phyloP scores from a whole-genome alignment of 2,329 filamentous ascomycete species.

The Didymella exigua region DNA sequence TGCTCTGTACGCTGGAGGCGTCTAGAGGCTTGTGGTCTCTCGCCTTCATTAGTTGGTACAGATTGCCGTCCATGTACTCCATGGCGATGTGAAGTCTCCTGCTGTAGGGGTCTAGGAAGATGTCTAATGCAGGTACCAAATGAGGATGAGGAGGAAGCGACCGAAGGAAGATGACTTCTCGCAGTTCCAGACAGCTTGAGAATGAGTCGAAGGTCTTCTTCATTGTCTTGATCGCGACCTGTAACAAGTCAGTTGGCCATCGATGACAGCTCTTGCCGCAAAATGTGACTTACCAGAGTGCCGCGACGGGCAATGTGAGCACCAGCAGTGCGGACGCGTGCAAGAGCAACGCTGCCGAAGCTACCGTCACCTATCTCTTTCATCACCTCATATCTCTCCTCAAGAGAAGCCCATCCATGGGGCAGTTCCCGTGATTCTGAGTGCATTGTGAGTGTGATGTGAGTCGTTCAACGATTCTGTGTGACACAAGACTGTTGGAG shows the following conservation, averaged over 20 bases:
- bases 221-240: conserved; percentile 99
- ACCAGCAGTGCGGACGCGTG: conserved; percentile 88
- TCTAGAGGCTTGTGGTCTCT: conserved; percentile 94
- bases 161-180: conserved; percentile 95
- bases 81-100: conserved; percentile 98
- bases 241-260: conserved; percentile 28
- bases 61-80: conserved; percentile 99
- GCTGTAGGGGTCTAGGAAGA: conserved; percentile 94
- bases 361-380: conserved; percentile 99
- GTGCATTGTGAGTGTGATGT: conserved; percentile 62
- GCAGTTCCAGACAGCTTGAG: conserved; percentile 84
- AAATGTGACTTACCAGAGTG: conserved; percentile 74
- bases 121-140: conserved; percentile 95
- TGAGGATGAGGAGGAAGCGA: conserved; percentile 87
- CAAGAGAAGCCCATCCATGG: conserved; percentile 72
- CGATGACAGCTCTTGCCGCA: conserved; percentile 10
- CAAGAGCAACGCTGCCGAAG: conserved; percentile 93
- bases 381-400: conserved; percentile 94
- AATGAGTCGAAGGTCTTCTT: conserved; percentile 99
- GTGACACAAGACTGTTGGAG: conserved; percentile 19
- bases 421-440: conserved; percentile 74
- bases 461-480: conserved; percentile 21
- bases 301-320: conserved; percentile 86
- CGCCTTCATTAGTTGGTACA: conserved; percentile 99
- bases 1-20: conserved; percentile 91